These are phyloP conservation scores for Tetradesmus lagerheimii DNA, from an alignment of 139 green algal genomes.

Conservation along the genomic window DNA sequence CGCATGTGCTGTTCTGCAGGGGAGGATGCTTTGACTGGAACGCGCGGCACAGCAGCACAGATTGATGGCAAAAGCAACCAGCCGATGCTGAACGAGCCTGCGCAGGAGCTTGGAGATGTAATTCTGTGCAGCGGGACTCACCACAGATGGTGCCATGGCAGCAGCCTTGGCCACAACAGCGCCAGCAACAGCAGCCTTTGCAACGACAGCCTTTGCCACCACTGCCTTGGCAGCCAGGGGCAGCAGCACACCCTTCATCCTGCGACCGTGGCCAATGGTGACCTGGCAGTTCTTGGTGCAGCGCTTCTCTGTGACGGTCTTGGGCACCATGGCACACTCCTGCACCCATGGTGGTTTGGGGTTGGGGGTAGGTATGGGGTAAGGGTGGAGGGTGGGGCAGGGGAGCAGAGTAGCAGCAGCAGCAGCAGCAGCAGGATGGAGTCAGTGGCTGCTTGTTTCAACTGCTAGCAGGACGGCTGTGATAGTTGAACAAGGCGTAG, in stretches of 20 bases:
- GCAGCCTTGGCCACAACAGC: slow-evolving; percentile 6
- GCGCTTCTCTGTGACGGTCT: neutral
- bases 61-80: too few species aligned
- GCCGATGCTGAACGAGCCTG: too few species aligned
- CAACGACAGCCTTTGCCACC: slow-evolving; percentile 4
- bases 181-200: neutral
- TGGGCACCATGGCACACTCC: slow-evolving; percentile 14
- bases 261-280: neutral
- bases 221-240: slow-evolving; percentile 6
- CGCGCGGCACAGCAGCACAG: too few species aligned
- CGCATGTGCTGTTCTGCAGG: too few species aligned
- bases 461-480: neutral
- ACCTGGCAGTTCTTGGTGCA: slow-evolving; percentile 33
- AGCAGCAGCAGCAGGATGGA: neutral
- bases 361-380: neutral
- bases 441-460: neutral
- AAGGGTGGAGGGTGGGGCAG: neutral
- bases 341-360: neutral
- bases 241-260: slow-evolving; percentile 1
- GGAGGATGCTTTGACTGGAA: too few species aligned
- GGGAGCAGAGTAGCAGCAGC: neutral
- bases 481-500: too few species aligned
- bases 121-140: neutral
- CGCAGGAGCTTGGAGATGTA: neutral
- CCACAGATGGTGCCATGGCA: neutral